Percentiles rank a stretch among this genome's conserved stretches.
Evolutionary conservation across 2,329 filamentous ascomycete genomes (phyloP).

Genomic region (Rutstroemia sydowiana): DNA sequence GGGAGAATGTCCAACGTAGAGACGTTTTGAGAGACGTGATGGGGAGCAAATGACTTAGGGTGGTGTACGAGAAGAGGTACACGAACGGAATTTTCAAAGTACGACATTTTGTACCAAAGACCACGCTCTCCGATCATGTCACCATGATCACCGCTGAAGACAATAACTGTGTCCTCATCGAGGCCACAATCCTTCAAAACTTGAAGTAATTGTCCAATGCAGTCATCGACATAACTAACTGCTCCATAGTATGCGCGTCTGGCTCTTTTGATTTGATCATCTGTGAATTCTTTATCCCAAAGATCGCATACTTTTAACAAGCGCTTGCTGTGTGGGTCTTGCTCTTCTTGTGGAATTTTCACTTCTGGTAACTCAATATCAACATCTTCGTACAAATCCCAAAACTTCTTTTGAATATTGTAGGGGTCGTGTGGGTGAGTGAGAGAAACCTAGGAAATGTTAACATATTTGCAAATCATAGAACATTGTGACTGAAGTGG

Average conservation of each 20-base stretch:
- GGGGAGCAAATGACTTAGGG: constrained; percentile 66
- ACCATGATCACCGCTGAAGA: constrained; percentile 90
- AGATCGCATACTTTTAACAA: constrained; percentile 81
- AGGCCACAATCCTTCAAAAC: constrained; percentile 74
- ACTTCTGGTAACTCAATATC: constrained; percentile 80
- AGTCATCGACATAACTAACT: constrained; percentile 89
- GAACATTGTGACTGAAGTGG: background rate
- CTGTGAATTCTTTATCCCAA: constrained; percentile 74
- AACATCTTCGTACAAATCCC: constrained; percentile 83
- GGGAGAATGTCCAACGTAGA: constrained; percentile 87
- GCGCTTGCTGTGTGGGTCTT: constrained; percentile 81
- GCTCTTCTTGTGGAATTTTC: constrained; percentile 69
- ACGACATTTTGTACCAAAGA: constrained; percentile 97
- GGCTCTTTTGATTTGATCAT: constrained; percentile 79
- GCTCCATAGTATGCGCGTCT: constrained; percentile 87
- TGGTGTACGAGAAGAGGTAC: constrained; percentile 83
- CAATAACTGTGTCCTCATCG: constrained; percentile 78
- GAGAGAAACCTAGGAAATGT: constrained; percentile 52
- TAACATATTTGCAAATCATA: background rate
- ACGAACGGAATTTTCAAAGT: constrained; percentile 84
- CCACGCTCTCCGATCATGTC: constrained; percentile 93
- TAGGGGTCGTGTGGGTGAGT: constrained; percentile 95
- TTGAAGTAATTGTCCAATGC: constrained; percentile 73
- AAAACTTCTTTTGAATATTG: constrained; percentile 87
- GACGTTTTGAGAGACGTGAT: constrained; percentile 73